Percentiles rank a stretch among this genome's conserved stretches.
phyloP scores from a whole-genome alignment of 495 filamentous ascomycete genomes.

The Letharia columbiana region DNA sequence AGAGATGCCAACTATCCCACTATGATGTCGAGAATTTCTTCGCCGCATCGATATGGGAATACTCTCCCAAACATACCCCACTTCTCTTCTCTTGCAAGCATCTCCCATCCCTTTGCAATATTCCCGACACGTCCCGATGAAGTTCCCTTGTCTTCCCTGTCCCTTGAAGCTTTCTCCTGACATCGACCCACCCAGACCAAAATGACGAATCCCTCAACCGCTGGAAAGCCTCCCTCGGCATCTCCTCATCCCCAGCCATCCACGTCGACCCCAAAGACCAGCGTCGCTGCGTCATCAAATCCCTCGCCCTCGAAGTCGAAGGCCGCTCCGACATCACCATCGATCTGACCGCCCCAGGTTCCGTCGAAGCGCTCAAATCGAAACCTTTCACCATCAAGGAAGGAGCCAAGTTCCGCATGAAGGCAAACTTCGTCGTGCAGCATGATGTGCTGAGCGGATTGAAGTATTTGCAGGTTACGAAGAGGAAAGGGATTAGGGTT shows the following conservation, averaged over 20 bases:
- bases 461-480: slow-evolving; percentile 89
- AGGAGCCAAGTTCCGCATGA: slow-evolving; percentile 84
- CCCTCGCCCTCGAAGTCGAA: slow-evolving; percentile 71
- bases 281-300: slow-evolving; percentile 64
- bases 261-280: slow-evolving; percentile 46
- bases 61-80: background rate
- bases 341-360: slow-evolving; percentile 56
- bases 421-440: slow-evolving; percentile 85
- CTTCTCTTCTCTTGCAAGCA: slow-evolving; percentile 9
- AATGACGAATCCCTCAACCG: slow-evolving; percentile 89
- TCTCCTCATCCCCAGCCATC: slow-evolving; percentile 51
- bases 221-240: slow-evolving; percentile 92
- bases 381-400: slow-evolving; percentile 97
- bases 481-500: slow-evolving; percentile 72
- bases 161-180: background rate
- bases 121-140: background rate
- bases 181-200: slow-evolving; percentile 36
- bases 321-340: slow-evolving; percentile 78
- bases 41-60: background rate
- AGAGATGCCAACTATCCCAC: background rate
- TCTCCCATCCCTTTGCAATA: background rate
- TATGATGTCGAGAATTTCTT: slow-evolving; percentile 1
- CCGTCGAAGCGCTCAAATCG: slow-evolving; percentile 63
- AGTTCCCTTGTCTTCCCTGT: background rate
- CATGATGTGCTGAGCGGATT: slow-evolving; percentile 89